Conservation (phyloP, 257 asterid species). For the Osmanthus fragrans region DNA sequence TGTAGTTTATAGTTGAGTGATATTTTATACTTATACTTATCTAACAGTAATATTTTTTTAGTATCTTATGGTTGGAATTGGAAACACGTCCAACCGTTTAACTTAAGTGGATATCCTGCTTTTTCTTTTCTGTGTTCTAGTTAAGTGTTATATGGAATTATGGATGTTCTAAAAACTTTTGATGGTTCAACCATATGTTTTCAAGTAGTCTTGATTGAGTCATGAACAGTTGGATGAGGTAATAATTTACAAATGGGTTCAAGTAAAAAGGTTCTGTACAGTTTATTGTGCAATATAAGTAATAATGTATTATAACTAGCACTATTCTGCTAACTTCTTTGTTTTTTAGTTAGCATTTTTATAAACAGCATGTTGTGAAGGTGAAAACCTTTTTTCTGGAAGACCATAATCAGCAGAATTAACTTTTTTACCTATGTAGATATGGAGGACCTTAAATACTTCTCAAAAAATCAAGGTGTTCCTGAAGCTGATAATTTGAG, state of each 20-base stretch:
- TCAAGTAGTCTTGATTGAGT: background rate
- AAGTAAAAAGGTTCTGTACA: background rate
- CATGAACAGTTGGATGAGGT: background rate
- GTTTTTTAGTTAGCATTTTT: background rate
- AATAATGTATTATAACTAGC: background rate
- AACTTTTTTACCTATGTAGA: conserved; percentile 44
- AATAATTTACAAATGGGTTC: background rate
- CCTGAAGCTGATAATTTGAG: conserved; percentile 77
- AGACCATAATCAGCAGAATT: conserved; percentile 17
- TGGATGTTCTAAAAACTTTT: background rate
- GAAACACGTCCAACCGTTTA: background rate
- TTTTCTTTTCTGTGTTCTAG: background rate
- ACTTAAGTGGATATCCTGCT: background rate
- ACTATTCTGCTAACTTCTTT: background rate
- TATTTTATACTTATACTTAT: conserved; percentile 7
- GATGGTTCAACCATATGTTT: background rate
- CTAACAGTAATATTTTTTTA: background rate
- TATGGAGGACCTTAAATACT: conserved; percentile 77
- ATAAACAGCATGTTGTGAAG: background rate
- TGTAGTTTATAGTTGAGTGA: conserved; percentile 5
- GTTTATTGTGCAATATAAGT: background rate
- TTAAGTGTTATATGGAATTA: background rate
- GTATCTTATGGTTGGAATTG: conserved; percentile 2
- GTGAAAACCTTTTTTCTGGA: conserved; percentile 4
- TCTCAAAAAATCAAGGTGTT: conserved; percentile 79